Evolutionary conservation across 2,329 filamentous ascomycete genomes (phyloP), one percentile per base, ranked within the genome.

Genomic region (Microdochium trichocladiopsis): DNA sequence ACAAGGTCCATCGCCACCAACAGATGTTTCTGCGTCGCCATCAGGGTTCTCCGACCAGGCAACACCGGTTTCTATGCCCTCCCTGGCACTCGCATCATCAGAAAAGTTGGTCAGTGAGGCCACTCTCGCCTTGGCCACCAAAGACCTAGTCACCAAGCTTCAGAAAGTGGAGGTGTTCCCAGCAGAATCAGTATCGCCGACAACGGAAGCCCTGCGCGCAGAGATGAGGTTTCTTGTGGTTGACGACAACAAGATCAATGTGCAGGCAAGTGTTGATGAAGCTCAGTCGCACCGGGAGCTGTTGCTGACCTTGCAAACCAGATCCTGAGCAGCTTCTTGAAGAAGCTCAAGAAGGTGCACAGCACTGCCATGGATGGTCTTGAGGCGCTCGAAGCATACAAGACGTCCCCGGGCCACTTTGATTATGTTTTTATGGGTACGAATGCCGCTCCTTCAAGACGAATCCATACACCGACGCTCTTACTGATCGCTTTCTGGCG

Each of bases 231-330:
- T 45, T 22, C 41, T 75, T 1, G 61, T 74, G 0, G 71, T 73
- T 0, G 70, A 74, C 23, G 71, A 73, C 51, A 73, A 73, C 50
- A 54, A 58, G 2, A 71, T 74, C 53, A 74, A 74, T 41, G 52
- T 71, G 0, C 55, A 62, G 18, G 41, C 22, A 22, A 21, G 41
- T 37, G 16, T 16, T 10, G 3, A 11, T 45, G 16, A 22, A 22
- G n/a, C n/a, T n/a, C 5, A 16, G 16, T 45, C 18, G 18, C 14
- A 22, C 41, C 11, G 36, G 21, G n/a, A 23, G 21, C n/a, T 22
- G 3, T 45, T 45, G 41, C 41, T 45, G 6, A 45, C 41, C 11
- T 8, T 31, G 41, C 5, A 4, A 23, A 45, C 9, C 41, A 45
- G 57, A 62, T 69, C n/a, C 60, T 68, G 24, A 56, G 58, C n/a